These are phyloP conservation scores for Pisolithus albus DNA, from an alignment of 768 basidiomycete species.

Conservation along the genomic window DNA sequence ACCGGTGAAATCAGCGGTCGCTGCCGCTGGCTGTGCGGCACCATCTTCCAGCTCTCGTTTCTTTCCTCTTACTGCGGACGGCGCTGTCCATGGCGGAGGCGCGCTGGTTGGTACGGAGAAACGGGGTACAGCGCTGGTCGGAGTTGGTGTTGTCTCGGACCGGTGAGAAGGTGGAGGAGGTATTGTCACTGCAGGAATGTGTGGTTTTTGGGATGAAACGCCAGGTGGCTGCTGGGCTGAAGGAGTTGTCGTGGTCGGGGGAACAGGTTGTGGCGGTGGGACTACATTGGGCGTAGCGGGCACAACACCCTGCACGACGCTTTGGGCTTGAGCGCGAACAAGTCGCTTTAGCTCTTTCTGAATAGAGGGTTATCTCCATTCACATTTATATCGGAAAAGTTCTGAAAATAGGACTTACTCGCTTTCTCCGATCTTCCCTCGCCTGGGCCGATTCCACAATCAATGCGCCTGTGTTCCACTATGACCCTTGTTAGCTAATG, in stretches of 20 bases:
- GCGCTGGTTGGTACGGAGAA: slow-evolving; percentile 22
- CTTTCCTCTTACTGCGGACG: slow-evolving; percentile 22
- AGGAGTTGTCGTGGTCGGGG: slow-evolving; percentile 17
- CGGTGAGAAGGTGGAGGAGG: slow-evolving; percentile 22
- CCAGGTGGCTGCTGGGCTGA: slow-evolving; percentile 21
- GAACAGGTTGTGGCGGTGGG: slow-evolving; percentile 31
- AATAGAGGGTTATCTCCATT: not conserved
- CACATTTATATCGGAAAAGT: not conserved
- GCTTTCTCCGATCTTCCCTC: slow-evolving; percentile 69
- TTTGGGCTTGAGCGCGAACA: slow-evolving; percentile 47
- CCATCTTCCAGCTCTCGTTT: slow-evolving; percentile 28
- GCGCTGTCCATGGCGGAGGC: slow-evolving; percentile 17
- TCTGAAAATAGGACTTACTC: slow-evolving; percentile 39
- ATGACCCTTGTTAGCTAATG: slow-evolving; percentile 11
- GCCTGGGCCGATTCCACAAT: slow-evolving; percentile 68
- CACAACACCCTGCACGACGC: slow-evolving; percentile 14
- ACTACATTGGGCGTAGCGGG: slow-evolving; percentile 17
- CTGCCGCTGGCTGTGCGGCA: slow-evolving; percentile 15
- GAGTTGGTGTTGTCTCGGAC: slow-evolving; percentile 24
- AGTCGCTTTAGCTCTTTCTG: slow-evolving; percentile 70
- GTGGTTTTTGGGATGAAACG: slow-evolving; percentile 18
- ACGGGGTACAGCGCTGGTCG: slow-evolving; percentile 26
- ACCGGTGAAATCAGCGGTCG: slow-evolving; percentile 15
- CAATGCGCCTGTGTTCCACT: slow-evolving; percentile 65
- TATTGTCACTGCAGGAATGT: slow-evolving; percentile 27